Conservation (phyloP, 495 filamentous ascomycete species). For the Tetracladium setigerum region DNA sequence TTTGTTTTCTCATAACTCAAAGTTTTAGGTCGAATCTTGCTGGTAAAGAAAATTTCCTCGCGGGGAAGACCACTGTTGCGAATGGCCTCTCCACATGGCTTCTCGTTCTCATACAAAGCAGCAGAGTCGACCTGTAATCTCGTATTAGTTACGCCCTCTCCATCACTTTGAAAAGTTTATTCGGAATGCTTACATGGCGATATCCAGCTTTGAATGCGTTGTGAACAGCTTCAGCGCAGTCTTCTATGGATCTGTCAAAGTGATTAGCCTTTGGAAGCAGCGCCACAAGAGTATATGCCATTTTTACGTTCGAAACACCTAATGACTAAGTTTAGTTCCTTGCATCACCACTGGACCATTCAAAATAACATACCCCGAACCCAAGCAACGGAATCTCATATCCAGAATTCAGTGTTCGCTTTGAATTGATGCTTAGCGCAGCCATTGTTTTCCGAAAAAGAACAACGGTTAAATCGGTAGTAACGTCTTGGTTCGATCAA, state of each 20-base stretch:
- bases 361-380: slow-evolving; percentile 49
- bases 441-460: slow-evolving; percentile 35
- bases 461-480: neutral
- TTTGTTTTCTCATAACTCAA: slow-evolving; percentile 41
- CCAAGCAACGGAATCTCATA: slow-evolving; percentile 68
- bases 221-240: slow-evolving; percentile 29
- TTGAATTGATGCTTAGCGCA: slow-evolving; percentile 49
- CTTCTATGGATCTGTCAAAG: neutral
- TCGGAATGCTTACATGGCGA: slow-evolving; percentile 20
- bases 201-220: slow-evolving; percentile 41
- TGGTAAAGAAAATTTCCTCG: slow-evolving; percentile 59
- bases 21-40: slow-evolving; percentile 46
- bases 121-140: slow-evolving; percentile 54
- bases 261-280: neutral
- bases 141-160: neutral
- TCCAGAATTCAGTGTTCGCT: slow-evolving; percentile 61
- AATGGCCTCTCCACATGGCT: slow-evolving; percentile 52
- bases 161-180: no score
- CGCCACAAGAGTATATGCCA: slow-evolving; percentile 1
- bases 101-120: slow-evolving; percentile 60
- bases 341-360: neutral
- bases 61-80: slow-evolving; percentile 46
- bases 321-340: neutral
- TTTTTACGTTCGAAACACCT: slow-evolving; percentile 66
- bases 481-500: no score